A percentile compares a stretch with the other conserved stretches of the same genome.
phyloP scores from a whole-genome alignment of 2,329 filamentous ascomycete genomes.

The Coleophoma cylindrospora region DNA sequence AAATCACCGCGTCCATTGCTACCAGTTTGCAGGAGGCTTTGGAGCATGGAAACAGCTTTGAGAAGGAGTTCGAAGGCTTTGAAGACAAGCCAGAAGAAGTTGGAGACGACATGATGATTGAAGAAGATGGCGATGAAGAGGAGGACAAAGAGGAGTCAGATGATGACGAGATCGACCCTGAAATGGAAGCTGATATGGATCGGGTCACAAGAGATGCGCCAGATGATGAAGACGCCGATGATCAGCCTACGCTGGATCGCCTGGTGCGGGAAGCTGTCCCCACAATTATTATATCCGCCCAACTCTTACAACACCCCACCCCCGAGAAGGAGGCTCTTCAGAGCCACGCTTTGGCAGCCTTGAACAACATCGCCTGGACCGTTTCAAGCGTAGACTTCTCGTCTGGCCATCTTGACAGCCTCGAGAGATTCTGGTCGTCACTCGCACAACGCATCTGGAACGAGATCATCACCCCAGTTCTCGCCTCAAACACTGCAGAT shows the following conservation, averaged over 20 bases:
- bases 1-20: slow-evolving; percentile 60
- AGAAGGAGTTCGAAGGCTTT: slow-evolving; percentile 34
- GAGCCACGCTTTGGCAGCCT: slow-evolving; percentile 49
- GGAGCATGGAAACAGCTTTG: slow-evolving; percentile 36
- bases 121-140: slow-evolving; percentile 31
- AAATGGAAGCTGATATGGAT: slow-evolving; percentile 60
- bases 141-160: slow-evolving; percentile 34
- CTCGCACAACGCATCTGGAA: slow-evolving; percentile 52
- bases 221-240: slow-evolving; percentile 30
- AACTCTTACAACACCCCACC: slow-evolving; percentile 1
- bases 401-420: slow-evolving; percentile 41
- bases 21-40: slow-evolving; percentile 50
- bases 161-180: slow-evolving; percentile 51
- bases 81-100: slow-evolving; percentile 29
- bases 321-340: slow-evolving; percentile 39
- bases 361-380: slow-evolving; percentile 67
- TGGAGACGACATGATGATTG: slow-evolving; percentile 33
- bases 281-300: slow-evolving; percentile 17
- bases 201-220: slow-evolving; percentile 47
- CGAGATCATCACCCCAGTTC: slow-evolving; percentile 48
- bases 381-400: slow-evolving; percentile 56
- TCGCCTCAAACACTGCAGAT: slow-evolving; percentile 56
- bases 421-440: slow-evolving; percentile 50
- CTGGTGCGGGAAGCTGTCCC: slow-evolving; percentile 25
- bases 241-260: slow-evolving; percentile 20